Conservation (phyloP, 2,329 filamentous ascomycete species). For the Ophiostoma populinum region DNA sequence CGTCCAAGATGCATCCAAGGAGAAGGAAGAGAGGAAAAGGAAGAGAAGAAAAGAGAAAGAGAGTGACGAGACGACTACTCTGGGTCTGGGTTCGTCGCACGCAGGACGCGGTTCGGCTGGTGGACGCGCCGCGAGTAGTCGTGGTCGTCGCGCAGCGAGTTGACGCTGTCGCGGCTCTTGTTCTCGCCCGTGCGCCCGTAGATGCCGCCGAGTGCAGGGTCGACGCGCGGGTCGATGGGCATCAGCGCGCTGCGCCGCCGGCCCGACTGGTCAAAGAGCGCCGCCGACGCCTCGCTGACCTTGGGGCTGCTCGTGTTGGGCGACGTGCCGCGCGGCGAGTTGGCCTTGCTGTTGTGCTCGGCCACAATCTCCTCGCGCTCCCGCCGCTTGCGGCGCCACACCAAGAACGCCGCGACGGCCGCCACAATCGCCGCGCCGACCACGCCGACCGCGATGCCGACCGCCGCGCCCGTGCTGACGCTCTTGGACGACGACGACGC, state of each 20-base stretch:
- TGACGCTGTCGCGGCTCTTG: slow-evolving; percentile 45
- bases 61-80: slow-evolving; percentile 8
- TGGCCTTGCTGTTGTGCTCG: slow-evolving; percentile 14
- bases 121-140: slow-evolving; percentile 47
- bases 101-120: slow-evolving; percentile 33
- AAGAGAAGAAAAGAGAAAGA: neutral
- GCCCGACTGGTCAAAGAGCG: slow-evolving; percentile 17
- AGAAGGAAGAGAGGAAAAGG: slow-evolving; percentile 9
- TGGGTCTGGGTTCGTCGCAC: slow-evolving; percentile 45
- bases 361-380: slow-evolving; percentile 25
- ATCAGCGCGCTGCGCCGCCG: slow-evolving; percentile 33
- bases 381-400: slow-evolving; percentile 21
- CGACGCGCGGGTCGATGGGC: slow-evolving; percentile 45
- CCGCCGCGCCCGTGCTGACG: slow-evolving; percentile 30
- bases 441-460: slow-evolving; percentile 35
- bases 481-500: slow-evolving; percentile 12
- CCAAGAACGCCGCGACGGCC: slow-evolving; percentile 23
- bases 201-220: slow-evolving; percentile 39
- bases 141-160: slow-evolving; percentile 45
- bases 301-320: slow-evolving; percentile 29
- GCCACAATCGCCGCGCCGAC: slow-evolving; percentile 14
- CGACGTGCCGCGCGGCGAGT: slow-evolving; percentile 32
- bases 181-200: slow-evolving; percentile 32
- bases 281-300: slow-evolving; percentile 19
- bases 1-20: slow-evolving; percentile 10